Conservation (phyloP, 371 early-diverging fungal species). For the Catenaria anguillulae region DNA sequence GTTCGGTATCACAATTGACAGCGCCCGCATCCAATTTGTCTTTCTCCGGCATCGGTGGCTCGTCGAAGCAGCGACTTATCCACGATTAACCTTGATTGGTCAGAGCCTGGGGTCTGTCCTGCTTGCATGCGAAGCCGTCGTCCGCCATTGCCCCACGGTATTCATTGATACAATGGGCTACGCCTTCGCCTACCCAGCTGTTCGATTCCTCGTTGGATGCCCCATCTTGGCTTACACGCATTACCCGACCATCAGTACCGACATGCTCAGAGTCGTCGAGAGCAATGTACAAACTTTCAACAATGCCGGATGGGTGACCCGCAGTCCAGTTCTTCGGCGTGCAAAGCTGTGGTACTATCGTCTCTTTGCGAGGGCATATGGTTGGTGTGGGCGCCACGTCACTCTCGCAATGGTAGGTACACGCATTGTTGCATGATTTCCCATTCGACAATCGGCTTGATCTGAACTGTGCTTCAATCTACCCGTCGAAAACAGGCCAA, state of each 20-base stretch:
- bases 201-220: constrained; percentile 38
- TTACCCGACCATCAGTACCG: constrained; percentile 81
- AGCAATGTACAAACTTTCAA: constrained; percentile 48
- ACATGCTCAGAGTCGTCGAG: constrained; percentile 73
- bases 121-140: constrained; percentile 54
- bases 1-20: constrained; percentile 51
- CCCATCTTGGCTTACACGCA: constrained; percentile 79
- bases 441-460: too few relatives aligned
- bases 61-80: constrained; percentile 61
- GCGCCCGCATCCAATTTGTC: constrained; percentile 39
- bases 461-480: too few relatives aligned
- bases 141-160: too few relatives aligned
- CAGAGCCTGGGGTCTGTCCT: constrained; percentile 71
- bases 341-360: constrained; percentile 65
- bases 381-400: constrained; percentile 59
- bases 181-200: constrained; percentile 81
- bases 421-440: not conserved
- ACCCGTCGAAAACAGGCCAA: too few relatives aligned
- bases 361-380: constrained; percentile 56
- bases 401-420: constrained; percentile 48
- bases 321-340: constrained; percentile 36
- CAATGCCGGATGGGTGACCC: constrained; percentile 39
- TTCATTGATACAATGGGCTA: constrained; percentile 88
- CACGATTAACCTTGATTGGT: constrained; percentile 62
- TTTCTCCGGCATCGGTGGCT: constrained; percentile 42